These are phyloP conservation scores for Cyanidium caldarium DNA, from an alignment of 23 red algal genomes.

Conservation along the genomic window DNA sequence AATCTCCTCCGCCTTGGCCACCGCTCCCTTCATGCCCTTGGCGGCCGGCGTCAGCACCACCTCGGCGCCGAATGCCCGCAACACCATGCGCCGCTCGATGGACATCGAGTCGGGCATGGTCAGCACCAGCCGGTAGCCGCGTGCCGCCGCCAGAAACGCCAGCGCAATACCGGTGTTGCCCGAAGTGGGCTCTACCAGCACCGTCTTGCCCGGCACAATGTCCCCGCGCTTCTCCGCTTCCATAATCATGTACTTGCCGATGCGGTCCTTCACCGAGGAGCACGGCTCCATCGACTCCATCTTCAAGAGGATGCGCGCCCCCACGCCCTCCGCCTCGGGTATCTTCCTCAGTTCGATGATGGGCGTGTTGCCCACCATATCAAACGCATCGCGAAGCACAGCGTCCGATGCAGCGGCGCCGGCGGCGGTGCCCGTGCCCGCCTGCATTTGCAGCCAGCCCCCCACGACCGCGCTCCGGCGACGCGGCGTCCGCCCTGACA, in stretches of 20 bases:
- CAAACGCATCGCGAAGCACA: conserved; percentile 19
- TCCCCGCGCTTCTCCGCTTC: conserved; percentile 51
- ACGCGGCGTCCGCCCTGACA: no score
- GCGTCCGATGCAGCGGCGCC: background rate
- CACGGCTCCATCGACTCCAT: conserved; percentile 92
- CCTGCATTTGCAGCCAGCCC: no score
- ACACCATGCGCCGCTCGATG: conserved; percentile 79
- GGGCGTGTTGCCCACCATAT: conserved; percentile 72
- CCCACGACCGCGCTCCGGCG: no score
- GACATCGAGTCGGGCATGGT: conserved; percentile 95
- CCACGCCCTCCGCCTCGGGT: conserved; percentile 36
- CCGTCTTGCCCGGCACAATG: conserved; percentile 59
- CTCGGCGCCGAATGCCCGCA: conserved; percentile 74
- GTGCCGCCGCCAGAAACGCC: conserved; percentile 74
- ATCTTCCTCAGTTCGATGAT: conserved; percentile 54
- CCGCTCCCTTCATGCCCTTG: conserved; percentile 87
- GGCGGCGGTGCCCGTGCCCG: no score
- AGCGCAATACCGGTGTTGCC: conserved; percentile 90
- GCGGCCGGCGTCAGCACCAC: conserved; percentile 72
- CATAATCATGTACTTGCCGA: conserved; percentile 75
- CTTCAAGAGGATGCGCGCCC: conserved; percentile 62
- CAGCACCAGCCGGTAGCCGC: conserved; percentile 73
- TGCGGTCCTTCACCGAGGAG: conserved; percentile 89
- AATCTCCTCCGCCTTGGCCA: conserved; percentile 72
- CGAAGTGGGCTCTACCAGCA: conserved; percentile 82